Base-by-base conservation (phyloP, 1,284 basidiomycete genomes). In the Gymnopus androsaceus region DNA sequence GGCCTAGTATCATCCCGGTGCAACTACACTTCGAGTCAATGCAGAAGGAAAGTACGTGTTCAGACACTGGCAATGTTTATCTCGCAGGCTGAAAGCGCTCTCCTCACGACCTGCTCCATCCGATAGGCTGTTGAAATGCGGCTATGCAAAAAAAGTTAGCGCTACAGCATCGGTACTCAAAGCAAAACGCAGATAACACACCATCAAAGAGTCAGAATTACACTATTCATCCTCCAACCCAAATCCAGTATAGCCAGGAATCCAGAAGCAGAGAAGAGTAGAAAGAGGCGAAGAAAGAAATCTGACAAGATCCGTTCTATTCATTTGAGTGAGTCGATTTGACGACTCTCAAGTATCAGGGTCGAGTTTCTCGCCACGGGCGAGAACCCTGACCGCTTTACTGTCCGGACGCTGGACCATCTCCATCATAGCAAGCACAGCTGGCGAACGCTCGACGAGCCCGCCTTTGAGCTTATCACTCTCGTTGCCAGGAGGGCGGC, bases 351-450 rank as follows among this genome's bases (percentile, higher is more conserved):
- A 55, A 8, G 54, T 55, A 30, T 55, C 54, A 6, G 74, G 72
- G 40, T 92, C 88, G 57, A 92, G 73, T 70, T 90, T 90, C 76
- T 92, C 89, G 34, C 89, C 89, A 14, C 89, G 79, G 4, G 89
- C 87, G 54, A 92, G 81, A 19, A 92, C 85, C 21, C 88, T 77
- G 28, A 91, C 83, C 61, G 86, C 84, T 59, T 84, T 85, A 70
- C 77, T 86, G 17, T 59, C 57, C 3, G 84, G 84, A 62, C 88
- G 85, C 36, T 83, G 77, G 27, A 88, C 80, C 66, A 81, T 80
- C 60, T 86, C 85, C 84, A 88, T 87, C 83, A 87, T 88, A 3
- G 84, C 82, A 76, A 83, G 81, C 37, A 86, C 87, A 3, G 84
- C 84, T 12, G 85, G 80, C 0, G 87, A 86, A 17, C 87, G 80